phyloP scores from a whole-genome alignment of 768 basidiomycete genomes.

The Tephrocybe sp. region DNA sequence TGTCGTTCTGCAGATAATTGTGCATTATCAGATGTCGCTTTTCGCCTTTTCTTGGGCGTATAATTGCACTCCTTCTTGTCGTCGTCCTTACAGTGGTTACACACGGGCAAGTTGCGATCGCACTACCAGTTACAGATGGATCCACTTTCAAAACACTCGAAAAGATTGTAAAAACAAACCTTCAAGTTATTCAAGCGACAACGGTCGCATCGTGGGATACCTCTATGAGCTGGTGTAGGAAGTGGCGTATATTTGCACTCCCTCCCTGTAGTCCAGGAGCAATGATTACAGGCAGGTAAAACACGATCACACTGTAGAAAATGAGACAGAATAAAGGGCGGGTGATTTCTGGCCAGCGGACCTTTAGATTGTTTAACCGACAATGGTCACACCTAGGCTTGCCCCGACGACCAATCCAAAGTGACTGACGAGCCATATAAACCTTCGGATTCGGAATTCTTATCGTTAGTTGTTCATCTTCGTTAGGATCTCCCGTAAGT shows the following conservation, averaged over 20 bases:
- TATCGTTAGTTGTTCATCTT: slow-evolving; percentile 59
- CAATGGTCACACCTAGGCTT: slow-evolving; percentile 77
- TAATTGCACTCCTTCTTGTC: slow-evolving; percentile 63
- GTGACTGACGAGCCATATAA: slow-evolving; percentile 68
- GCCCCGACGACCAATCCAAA: slow-evolving; percentile 74
- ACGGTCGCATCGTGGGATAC: slow-evolving; percentile 72
- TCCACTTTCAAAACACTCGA: background rate
- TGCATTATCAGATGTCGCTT: slow-evolving; percentile 34
- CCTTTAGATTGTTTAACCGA: slow-evolving; percentile 71
- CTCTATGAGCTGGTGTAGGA: slow-evolving; percentile 74
- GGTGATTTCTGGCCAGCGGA: slow-evolving; percentile 27
- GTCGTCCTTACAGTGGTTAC: slow-evolving; percentile 63
- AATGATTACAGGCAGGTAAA: slow-evolving; percentile 71
- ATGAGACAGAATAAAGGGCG: slow-evolving; percentile 8
- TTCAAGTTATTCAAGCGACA: slow-evolving; percentile 69
- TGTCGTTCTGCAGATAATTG: slow-evolving; percentile 8
- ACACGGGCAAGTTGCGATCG: slow-evolving; percentile 70
- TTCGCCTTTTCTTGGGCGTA: slow-evolving; percentile 70
- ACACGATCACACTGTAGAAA: slow-evolving; percentile 63
- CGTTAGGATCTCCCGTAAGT: slow-evolving; percentile 38
- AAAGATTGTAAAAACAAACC: slow-evolving; percentile 33
- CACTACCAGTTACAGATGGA: slow-evolving; percentile 42
- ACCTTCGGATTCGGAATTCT: slow-evolving; percentile 68
- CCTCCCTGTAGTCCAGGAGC: slow-evolving; percentile 60
- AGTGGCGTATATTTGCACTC: slow-evolving; percentile 74